Conservation (phyloP, 2,329 filamentous ascomycete genomes). For the Monosporascus sp. region DNA sequence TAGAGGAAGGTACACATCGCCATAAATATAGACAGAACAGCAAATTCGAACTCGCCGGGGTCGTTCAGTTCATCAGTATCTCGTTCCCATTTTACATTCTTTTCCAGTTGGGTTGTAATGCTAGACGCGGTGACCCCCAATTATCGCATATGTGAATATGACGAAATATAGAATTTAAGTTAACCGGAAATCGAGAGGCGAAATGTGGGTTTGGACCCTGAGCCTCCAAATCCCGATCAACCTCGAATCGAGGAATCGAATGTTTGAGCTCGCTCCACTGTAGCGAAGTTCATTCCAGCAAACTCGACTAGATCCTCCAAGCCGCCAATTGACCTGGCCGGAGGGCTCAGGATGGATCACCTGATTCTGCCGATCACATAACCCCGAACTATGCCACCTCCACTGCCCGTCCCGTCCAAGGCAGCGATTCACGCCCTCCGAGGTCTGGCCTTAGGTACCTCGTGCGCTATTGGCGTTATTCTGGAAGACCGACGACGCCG, state of each 20-base stretch:
- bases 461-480: conserved; percentile 50
- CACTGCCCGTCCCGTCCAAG: conserved; percentile 48
- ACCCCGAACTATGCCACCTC: conserved; percentile 35
- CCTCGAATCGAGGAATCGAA: conserved; percentile 7
- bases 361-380: conserved; percentile 4
- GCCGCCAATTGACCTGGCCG: conserved; percentile 2
- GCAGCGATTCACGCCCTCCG: conserved; percentile 51
- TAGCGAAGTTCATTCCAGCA: neutral
- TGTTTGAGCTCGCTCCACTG: neutral
- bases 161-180: too few relatives aligned
- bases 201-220: neutral
- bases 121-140: too few relatives aligned
- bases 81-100: too few relatives aligned
- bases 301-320: neutral
- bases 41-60: too few relatives aligned
- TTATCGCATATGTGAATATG: too few relatives aligned
- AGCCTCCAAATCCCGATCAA: too few relatives aligned
- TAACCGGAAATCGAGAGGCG: too few relatives aligned
- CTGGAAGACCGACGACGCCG: conserved; percentile 53
- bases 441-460: conserved; percentile 51
- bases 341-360: conserved; percentile 3
- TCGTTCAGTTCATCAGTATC: too few relatives aligned
- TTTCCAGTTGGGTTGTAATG: too few relatives aligned
- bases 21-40: conserved; percentile 13
- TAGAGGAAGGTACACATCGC: neutral